These are phyloP conservation scores for Aureococcus anophagefferens DNA, from an alignment of 108 stramenopile genomes.

Conservation along the genomic window DNA sequence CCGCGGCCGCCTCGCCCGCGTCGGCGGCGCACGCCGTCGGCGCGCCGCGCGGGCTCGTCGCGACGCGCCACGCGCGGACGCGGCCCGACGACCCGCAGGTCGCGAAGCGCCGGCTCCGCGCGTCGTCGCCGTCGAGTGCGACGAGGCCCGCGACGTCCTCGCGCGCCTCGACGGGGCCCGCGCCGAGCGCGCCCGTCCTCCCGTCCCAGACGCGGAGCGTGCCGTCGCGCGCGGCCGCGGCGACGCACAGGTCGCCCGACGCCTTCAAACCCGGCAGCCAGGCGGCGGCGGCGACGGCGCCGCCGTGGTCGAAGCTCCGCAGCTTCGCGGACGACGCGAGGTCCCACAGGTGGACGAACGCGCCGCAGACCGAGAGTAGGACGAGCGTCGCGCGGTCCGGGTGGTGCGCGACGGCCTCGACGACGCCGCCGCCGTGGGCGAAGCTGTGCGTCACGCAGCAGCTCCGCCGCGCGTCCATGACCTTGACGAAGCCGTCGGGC, in stretches of 20 bases:
- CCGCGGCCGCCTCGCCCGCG: no score
- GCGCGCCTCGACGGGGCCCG: background rate
- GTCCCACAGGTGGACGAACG: background rate
- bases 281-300: background rate
- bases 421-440: background rate
- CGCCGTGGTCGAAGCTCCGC: background rate
- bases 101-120: no score
- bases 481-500: background rate
- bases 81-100: no score
- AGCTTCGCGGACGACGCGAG: background rate
- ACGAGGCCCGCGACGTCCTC: no score
- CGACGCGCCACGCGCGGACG: no score
- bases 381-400: background rate
- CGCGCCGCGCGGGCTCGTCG: no score
- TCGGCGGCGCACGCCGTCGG: no score
- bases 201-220: slow-evolving; percentile 12
- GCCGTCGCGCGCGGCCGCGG: slow-evolving; percentile 33
- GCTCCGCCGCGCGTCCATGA: background rate
- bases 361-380: background rate
- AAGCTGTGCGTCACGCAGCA: background rate
- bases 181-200: background rate
- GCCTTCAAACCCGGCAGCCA: background rate
- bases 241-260: background rate
- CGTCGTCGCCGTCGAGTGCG: background rate
- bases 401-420: background rate